phyloP scores from a whole-genome alignment of 2,329 filamentous ascomycete species.

The Phoma sp. region DNA sequence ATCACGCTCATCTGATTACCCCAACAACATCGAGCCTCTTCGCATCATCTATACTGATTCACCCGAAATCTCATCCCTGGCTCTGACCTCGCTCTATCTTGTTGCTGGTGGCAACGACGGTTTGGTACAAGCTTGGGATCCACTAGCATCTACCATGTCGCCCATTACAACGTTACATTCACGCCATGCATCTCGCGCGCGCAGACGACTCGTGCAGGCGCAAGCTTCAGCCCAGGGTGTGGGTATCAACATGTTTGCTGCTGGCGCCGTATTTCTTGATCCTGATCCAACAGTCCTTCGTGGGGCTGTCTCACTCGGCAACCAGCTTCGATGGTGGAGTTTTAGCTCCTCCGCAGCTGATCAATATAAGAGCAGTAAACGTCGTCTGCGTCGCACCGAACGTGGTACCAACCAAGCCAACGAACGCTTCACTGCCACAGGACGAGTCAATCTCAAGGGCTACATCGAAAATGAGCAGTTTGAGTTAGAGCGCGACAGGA shows the following conservation, averaged over 20 bases:
- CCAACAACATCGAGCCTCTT: conserved; percentile 71
- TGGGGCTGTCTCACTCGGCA: conserved; percentile 85
- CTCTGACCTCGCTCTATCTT: conserved; percentile 82
- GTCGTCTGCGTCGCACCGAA: conserved; percentile 74
- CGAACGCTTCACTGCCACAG: conserved; percentile 65
- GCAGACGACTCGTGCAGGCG: conserved; percentile 73
- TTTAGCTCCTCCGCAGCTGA: conserved; percentile 82
- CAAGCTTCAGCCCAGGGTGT: conserved; percentile 71
- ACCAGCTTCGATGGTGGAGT: conserved; percentile 88
- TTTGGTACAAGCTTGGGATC: conserved; percentile 95
- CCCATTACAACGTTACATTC: conserved; percentile 88
- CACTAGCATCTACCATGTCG: conserved; percentile 77
- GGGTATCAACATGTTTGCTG: conserved; percentile 78
- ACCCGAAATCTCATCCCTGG: conserved; percentile 82
- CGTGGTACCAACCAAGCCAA: conserved; percentile 65
- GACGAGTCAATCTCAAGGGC: conserved; percentile 73
- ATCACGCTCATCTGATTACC: conserved; percentile 59
- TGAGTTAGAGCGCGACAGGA: conserved; percentile 77
- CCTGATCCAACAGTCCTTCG: conserved; percentile 84
- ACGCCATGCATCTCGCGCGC: conserved; percentile 79
- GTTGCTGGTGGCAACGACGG: conserved; percentile 95
- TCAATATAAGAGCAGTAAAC: conserved; percentile 76
- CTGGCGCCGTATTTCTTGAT: conserved; percentile 83
- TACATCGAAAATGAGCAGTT: conserved; percentile 87
- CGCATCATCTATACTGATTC: conserved; percentile 89